Evolutionary conservation across 2,329 filamentous ascomycete species (phyloP), one percentile per base, ranked within the genome.

Genomic region (Graphiopsis chlorocephala): DNA sequence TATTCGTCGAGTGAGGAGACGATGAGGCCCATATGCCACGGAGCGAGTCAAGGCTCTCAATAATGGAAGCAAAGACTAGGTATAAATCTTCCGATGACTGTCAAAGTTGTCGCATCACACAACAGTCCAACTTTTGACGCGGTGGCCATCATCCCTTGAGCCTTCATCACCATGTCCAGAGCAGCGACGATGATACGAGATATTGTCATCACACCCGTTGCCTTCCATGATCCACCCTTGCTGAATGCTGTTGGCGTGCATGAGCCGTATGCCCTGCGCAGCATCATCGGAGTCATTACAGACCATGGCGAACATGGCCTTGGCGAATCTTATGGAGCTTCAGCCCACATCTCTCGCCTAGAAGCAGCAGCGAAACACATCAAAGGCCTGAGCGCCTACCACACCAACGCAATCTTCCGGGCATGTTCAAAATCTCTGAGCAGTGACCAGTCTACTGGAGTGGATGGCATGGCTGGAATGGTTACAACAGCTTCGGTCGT

Each of bases 171-270:
- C 17, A 57, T 57, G 53, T 23, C 53, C 26, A 15, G 20, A 31
- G 20, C 53, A 57, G 12, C 28, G 23, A 31, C 53, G 4, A 57
- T 15, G 11, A 57, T 47, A 12, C 15, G 7, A 38, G 20, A 57
- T n/a, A 57, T 61, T 52, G 20, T 33, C 7, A 45, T 63, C 50
- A 63, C 61, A 28, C 61, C 61, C 12, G 61, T 63, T 10, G 61
- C 61, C 14, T 63, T 63, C 17, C 61, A 63, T 12, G 61, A 63
- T 33, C 47, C 50, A 23, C 61, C 61, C 11, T 31, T 63, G 28
- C 50, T 63, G 4, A 63, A 63, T n/a, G 50, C 48, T 38, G 61
- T 63, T 20, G 61, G 61, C 20, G 61, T 63, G 6, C 61, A 63
- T 14, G 61, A 63, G 28, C 61, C 61, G 7, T 63, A 42, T 29